Evolutionary conservation across 2,329 filamentous ascomycete genomes (phyloP).

Genomic region (Arthrobotrys entomopaga): DNA sequence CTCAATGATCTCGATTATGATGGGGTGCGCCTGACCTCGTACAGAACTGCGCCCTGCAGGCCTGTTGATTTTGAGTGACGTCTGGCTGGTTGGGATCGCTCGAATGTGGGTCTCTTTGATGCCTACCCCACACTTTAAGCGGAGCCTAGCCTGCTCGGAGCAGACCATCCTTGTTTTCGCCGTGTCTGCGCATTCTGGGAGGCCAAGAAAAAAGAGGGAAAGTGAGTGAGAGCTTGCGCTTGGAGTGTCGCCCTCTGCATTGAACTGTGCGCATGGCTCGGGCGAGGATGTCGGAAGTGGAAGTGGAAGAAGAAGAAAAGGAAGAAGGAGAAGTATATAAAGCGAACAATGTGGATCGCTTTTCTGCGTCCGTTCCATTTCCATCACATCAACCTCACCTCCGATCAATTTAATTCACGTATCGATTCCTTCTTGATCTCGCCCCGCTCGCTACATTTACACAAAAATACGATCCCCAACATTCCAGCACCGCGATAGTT

Average conservation of each 20-base stretch:
- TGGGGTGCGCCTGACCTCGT: constrained; percentile 36
- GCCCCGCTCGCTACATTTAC: neutral
- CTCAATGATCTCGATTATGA: neutral
- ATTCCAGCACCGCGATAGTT: neutral
- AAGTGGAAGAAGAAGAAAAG: too few species aligned
- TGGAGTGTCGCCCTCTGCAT: neutral
- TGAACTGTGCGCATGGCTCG: neutral
- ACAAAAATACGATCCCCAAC: neutral
- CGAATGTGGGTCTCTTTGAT: neutral
- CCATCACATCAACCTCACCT: neutral
- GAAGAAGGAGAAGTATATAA: too few species aligned
- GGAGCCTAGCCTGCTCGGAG: constrained; percentile 18
- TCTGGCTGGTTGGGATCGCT: constrained; percentile 8
- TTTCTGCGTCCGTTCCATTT: neutral
- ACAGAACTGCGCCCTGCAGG: constrained; percentile 37
- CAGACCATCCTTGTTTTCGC: constrained; percentile 31
- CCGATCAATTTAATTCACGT: neutral
- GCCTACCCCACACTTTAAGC: constrained; percentile 24
- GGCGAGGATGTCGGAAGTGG: too few species aligned
- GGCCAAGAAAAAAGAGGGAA: constrained; percentile 20
- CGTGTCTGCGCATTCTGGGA: constrained; percentile 30
- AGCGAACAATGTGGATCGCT: neutral
- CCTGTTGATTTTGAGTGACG: constrained; percentile 34
- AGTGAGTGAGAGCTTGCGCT: neutral
- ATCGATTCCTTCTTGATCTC: neutral